These are phyloP conservation scores for Plasmodium knowlesi DNA, from an alignment of 169 alveolate genomes.

Conservation along the genomic window DNA sequence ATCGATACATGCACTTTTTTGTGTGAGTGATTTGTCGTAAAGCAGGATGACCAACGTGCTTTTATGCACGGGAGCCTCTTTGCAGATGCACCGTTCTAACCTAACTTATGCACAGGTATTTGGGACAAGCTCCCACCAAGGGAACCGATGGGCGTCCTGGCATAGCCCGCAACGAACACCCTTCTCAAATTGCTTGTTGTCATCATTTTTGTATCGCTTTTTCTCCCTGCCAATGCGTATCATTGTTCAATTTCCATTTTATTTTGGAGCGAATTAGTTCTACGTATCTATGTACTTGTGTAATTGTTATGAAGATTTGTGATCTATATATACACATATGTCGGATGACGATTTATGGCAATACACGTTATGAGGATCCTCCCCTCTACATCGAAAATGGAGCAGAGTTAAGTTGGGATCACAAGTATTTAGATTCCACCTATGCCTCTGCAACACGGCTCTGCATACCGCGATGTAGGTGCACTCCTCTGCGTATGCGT, in stretches of 20 bases:
- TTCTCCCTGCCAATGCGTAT: background rate
- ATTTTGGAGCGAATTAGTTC: background rate
- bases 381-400: background rate
- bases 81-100: background rate
- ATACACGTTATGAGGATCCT: background rate
- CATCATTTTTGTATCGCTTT: background rate
- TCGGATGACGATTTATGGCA: background rate
- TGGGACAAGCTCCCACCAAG: conserved; percentile 64
- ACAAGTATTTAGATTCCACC: background rate
- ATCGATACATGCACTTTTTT: background rate
- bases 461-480: background rate
- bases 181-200: conserved; percentile 18
- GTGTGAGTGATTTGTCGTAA: background rate
- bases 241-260: background rate
- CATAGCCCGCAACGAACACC: conserved; percentile 68
- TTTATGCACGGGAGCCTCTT: background rate
- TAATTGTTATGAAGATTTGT: background rate
- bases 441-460: background rate
- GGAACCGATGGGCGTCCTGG: conserved; percentile 74
- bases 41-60: background rate
- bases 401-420: background rate
- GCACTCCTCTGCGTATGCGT: background rate
- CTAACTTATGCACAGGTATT: conserved; percentile 71
- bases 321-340: background rate
- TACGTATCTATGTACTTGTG: background rate